Evolutionary conservation across 1,284 basidiomycete species (phyloP), one percentile per base, ranked within the genome.

Genomic region (Xerocomus amazonicus): DNA sequence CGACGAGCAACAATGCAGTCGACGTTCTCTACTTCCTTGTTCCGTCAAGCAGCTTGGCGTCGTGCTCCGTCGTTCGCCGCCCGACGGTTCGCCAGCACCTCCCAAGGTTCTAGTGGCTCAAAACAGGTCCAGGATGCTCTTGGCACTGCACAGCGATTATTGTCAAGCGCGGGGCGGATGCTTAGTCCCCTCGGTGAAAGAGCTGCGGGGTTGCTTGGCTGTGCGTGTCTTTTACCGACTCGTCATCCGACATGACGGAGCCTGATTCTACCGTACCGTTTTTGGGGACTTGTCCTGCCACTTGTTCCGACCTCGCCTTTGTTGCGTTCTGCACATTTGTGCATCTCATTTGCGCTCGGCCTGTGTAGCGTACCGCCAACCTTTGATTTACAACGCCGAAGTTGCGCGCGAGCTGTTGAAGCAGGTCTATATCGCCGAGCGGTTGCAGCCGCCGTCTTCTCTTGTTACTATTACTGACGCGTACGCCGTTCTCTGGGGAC

Each of bases 341-440:
- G 19, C 12, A 4, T 14, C n/a, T 42, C 19, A 12, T 29, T 13
- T 12, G 26, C 5, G 4, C 36, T n/a, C 42, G 32, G 36, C 29
- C 8, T 14, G n/a, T 37, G 35, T 63, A 95, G 92, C 83, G 29
- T 93, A 94, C 76, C 81, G 83, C 57, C 79, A 90, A 66, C 92
- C 93, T 14, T 59, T 95, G 47, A 59, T 82, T 28, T 95, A 93
- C 77, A 94, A 95, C 76, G 74, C 89, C 48, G 75, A 89, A 52
- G 92, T 97, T 51, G 79, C 84, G 43, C 83, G 86, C 53, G 92
- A 95, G 64, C 67, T 98, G 58, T 70, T 84, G 59, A 94, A 95
- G 74, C 92, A 96, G 67, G 82, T 98, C 53, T 98, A 97, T 76
- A 71, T 90, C 57, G 83, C 86, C 42, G 96, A 98, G 74, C 81